phyloP scores from a whole-genome alignment of 2,329 filamentous ascomycete genomes.

The Penicillium sp. region DNA sequence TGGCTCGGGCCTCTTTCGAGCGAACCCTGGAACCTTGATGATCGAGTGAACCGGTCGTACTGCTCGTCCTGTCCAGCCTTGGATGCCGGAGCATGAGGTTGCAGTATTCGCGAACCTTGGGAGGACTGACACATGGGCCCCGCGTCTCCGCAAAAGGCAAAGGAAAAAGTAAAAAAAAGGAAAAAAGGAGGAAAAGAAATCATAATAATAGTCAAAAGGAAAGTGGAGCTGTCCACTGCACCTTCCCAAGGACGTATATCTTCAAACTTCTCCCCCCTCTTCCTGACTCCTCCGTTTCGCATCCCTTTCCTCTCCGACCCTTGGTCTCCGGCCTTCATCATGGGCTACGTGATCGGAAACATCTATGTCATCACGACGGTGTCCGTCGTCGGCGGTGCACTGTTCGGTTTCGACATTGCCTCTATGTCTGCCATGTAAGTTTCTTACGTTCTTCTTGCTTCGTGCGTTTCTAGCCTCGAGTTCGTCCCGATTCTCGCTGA shows the following conservation, averaged over 20 bases:
- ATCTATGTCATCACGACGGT: constrained; percentile 60
- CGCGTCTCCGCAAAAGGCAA: not conserved
- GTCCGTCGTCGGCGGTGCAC: constrained; percentile 62
- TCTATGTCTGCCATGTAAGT: constrained; percentile 64
- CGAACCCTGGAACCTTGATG: not conserved
- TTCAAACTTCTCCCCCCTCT: not conserved
- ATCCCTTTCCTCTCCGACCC: not conserved
- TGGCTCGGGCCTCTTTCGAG: not conserved
- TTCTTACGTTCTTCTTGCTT: not conserved
- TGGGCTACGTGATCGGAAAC: constrained; percentile 49
- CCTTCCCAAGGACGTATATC: not conserved
- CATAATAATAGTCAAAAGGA: not conserved
- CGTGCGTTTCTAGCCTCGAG: not conserved
- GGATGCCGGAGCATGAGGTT: too few species aligned
- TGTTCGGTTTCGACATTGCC: constrained; percentile 78
- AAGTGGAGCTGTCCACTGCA: not conserved
- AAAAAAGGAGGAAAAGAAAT: not conserved
- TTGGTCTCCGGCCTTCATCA: constrained; percentile 17
- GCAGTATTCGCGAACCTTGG: too few species aligned
- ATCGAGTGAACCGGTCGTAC: too few species aligned
- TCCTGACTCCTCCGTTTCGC: not conserved
- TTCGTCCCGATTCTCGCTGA: not conserved
- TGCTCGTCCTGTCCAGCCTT: too few species aligned
- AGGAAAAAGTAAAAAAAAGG: not conserved
- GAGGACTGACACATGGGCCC: not conserved